Evolutionary conservation across 306 rosid species (phyloP), one percentile per base, ranked within the genome.

Genomic region (Psophocarpus tetragonolobus): DNA sequence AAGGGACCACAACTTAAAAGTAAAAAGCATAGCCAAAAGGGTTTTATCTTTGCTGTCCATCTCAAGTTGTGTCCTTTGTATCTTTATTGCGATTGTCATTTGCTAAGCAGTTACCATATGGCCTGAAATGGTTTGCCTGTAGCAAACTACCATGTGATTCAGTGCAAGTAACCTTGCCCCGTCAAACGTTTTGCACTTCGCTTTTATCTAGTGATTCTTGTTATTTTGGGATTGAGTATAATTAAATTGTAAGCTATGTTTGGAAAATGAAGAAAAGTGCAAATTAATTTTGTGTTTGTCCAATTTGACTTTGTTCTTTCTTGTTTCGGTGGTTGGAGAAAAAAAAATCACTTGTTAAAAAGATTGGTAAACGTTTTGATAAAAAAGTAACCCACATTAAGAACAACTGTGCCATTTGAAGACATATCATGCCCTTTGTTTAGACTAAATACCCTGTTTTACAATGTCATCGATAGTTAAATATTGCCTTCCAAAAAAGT

Each of bases 281-380:
- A 42, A 73, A 60, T 21, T 48, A 70, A 21, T 79, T 75, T 82
- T 79, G 62, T 0, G 48, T 38, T 47, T 15, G 80, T 75, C 72
- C 58, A 73, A 76, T 73, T 80, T 54, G 77, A 73, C 75, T 0
- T 64, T 48, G 71, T 74, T 3, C 48, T 74, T 6, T 58, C 45
- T 63, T 71, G 30, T 75, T 61, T 44, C 20, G 81, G 74, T 78
- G 66, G 84, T 80, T 80, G 84, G 68, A 71, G 81, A 74, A 81
- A 83, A 68, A 68, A 23, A 20, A 70, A 42, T 63, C 15, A 1
- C 62, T 9, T 47, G 26, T 65, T 20, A 20, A 63, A 71, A 71
- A n/a, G 20, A 32, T 38, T 10, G 7, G 47, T 73, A 42, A 84
- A 74, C 39, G 48, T 56, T 54, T 44, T 71, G 78, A 63, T 70